These are phyloP conservation scores for Phytophthora megakarya DNA, from an alignment of 352 stramenopile species.

Conservation along the genomic window DNA sequence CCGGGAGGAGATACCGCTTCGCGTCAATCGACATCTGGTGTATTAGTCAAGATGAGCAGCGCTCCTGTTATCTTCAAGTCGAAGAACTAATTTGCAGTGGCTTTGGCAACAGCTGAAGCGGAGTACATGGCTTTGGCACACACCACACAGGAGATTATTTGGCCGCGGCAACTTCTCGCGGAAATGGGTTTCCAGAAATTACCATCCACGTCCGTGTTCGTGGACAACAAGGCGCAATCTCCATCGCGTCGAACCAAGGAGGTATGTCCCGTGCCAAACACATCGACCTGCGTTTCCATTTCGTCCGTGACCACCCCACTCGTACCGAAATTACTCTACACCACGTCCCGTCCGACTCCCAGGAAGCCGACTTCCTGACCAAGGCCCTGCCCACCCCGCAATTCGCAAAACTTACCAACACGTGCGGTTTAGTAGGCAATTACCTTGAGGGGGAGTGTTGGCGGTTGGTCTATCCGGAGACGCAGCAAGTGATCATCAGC, in stretches of 20 bases:
- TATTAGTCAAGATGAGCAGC: not conserved
- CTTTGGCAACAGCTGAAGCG: constrained; percentile 4
- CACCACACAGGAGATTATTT: constrained; percentile 6
- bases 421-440: too few relatives aligned
- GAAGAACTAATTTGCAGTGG: constrained; percentile 3
- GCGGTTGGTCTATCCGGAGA: too few relatives aligned
- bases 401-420: too few relatives aligned
- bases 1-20: constrained; percentile 3
- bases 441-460: too few relatives aligned
- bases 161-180: constrained; percentile 2
- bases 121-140: constrained; percentile 18
- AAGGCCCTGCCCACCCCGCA: too few relatives aligned
- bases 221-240: constrained; percentile 17
- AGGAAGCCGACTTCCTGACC: too few relatives aligned
- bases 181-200: not conserved
- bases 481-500: too few relatives aligned
- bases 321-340: too few relatives aligned
- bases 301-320: not conserved
- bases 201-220: not conserved
- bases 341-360: too few relatives aligned
- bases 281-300: not conserved
- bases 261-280: not conserved
- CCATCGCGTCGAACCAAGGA: not conserved
- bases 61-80: constrained; percentile 8
- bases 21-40: constrained; percentile 6